Percentiles rank a stretch among this genome's conserved stretches.
phyloP scores from a whole-genome alignment of 352 stramenopile genomes.

The Phytopythium vexans region DNA sequence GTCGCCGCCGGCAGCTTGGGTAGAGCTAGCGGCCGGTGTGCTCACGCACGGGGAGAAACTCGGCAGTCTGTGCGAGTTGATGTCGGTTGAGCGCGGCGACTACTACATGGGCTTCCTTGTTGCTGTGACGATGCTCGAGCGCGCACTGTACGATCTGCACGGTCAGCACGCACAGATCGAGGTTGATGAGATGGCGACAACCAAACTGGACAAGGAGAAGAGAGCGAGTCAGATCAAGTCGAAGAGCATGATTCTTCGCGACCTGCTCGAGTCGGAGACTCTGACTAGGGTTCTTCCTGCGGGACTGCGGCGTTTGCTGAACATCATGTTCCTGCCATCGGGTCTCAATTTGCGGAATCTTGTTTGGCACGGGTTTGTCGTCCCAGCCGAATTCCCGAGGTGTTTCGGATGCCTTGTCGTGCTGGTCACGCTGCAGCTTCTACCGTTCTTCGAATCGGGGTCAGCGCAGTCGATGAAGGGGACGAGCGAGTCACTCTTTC shows the following conservation, averaged over 20 bases:
- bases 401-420: conserved; percentile 51
- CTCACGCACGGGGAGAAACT: conserved; percentile 30
- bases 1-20: not conserved
- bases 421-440: conserved; percentile 40
- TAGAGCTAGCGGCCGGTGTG: not conserved
- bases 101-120: conserved; percentile 58
- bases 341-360: conserved; percentile 66
- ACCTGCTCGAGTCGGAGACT: conserved; percentile 46
- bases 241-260: conserved; percentile 70
- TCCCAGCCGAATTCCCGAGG: conserved; percentile 46
- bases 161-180: conserved; percentile 4
- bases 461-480: conserved; percentile 1
- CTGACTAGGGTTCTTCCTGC: conserved; percentile 25
- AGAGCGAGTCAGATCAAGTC: conserved; percentile 1
- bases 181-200: too few relatives aligned
- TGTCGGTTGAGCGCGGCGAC: conserved; percentile 25
- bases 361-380: conserved; percentile 67
- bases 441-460: conserved; percentile 13
- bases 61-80: conserved; percentile 14
- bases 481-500: conserved; percentile 18
- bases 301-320: conserved; percentile 43
- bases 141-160: conserved; percentile 56
- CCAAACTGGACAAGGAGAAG: not conserved
- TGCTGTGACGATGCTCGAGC: conserved; percentile 60
- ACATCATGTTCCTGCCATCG: conserved; percentile 54